Evolutionary conservation across 2,329 filamentous ascomycete genomes (phyloP), one percentile per base, ranked within the genome.

Genomic region (Xylariomycetidae sp.): DNA sequence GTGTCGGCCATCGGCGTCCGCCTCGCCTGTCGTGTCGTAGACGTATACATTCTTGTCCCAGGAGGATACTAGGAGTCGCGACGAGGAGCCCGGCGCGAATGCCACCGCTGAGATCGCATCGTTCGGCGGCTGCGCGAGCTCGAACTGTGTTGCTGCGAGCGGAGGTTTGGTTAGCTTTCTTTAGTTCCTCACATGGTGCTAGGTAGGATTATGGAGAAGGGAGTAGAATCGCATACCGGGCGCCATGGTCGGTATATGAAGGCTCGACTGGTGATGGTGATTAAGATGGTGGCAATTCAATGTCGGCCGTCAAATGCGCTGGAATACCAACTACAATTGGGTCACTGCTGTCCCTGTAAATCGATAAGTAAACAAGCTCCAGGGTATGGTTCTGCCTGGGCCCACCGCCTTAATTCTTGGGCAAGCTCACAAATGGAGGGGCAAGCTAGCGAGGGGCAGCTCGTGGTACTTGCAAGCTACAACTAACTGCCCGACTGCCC

Each of bases 21-120:
- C 34, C 14, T 14, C 61, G 57, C 28, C 74, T 68, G 43, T 73
- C 38, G 82, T 74, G 54, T 94, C 85, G 69, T 96, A 96, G 32
- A 90, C 71, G 61, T 95, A 94, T 35, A 94, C 78, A 57, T 86
- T 78, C 61, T 81, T 86, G 63, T 96, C 90, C 92, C 92, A 98
- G 35, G 88, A 95, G 9, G 89, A 83, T 49, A 90, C 89, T n/a
- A 93, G 76, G 23, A 98, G 73, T 48, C 80, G 82, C 34, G 72
- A 77, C 3, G 81, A 73, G n/a, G 80, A 78, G 40, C 72, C 66
- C 22, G 87, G 85, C 45, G 89, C 86, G 70, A 94, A 98, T 54
- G 79, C 79, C 52, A 96, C 68, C 16, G 87, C 73, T 29, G 90
- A 94, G 51, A 96, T 83, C 50, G 84, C 85, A 63, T 98, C 92